Evolutionary conservation across 768 basidiomycete species (phyloP).

Genomic region (Mycena belliarum): DNA sequence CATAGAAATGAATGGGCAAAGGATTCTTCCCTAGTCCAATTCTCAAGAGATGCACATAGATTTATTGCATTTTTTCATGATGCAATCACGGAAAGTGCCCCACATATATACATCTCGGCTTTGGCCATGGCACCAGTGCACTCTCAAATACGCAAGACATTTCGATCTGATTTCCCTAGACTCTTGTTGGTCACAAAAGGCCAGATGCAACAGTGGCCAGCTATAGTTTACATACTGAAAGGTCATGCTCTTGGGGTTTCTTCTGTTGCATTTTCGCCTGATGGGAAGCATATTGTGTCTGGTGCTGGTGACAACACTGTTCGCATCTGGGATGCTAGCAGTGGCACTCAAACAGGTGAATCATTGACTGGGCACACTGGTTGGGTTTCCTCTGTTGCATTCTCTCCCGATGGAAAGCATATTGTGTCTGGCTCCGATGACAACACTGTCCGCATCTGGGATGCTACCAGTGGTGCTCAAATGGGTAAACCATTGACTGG

Average conservation of each 20-base stretch:
- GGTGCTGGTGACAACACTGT: too few species aligned
- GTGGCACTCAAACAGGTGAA: too few species aligned
- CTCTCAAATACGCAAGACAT: background rate
- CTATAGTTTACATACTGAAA: background rate
- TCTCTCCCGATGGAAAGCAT: too few species aligned
- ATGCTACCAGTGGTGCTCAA: background rate
- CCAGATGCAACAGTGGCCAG: background rate
- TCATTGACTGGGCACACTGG: too few species aligned
- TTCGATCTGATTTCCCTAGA: background rate
- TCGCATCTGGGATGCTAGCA: too few species aligned
- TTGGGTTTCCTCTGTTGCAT: too few species aligned
- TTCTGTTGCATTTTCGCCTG: too few species aligned
- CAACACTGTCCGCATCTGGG: background rate
- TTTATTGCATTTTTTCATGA: too few species aligned
- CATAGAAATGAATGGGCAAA: background rate
- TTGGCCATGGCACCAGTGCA: background rate
- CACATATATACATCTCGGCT: conserved; percentile 2
- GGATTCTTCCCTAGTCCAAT: background rate
- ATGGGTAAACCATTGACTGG: background rate
- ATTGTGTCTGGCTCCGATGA: too few species aligned
- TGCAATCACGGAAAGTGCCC: too few species aligned
- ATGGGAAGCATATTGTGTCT: too few species aligned
- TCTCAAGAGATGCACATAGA: background rate
- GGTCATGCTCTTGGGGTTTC: background rate
- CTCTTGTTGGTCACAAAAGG: background rate